Percentiles rank a stretch among this genome's conserved stretches.
Evolutionary conservation across 164 flowering plant genomes (phyloP).

Genomic region (Pachysandra terminalis): DNA sequence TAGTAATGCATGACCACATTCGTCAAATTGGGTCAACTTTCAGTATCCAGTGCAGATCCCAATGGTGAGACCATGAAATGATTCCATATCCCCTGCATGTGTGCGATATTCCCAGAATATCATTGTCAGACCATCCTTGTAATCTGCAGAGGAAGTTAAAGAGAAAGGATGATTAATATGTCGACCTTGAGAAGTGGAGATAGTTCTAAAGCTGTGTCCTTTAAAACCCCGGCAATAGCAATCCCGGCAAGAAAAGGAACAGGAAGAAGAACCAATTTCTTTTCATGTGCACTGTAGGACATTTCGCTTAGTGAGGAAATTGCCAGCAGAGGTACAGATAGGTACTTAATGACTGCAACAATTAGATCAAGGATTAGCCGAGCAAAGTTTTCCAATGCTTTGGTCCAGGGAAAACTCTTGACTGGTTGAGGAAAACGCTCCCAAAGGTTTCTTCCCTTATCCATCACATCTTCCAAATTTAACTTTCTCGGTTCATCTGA

Average conservation of each 20-base stretch:
- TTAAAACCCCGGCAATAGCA: conserved; percentile 57
- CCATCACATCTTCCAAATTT: conserved; percentile 35
- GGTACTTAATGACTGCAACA: conserved; percentile 49
- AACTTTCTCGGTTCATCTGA: conserved; percentile 48
- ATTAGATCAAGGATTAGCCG: conserved; percentile 57
- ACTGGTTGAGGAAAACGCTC: conserved; percentile 72
- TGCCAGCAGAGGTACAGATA: conserved; percentile 58
- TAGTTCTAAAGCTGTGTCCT: conserved; percentile 45
- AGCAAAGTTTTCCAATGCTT: conserved; percentile 47
- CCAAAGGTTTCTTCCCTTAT: conserved; percentile 46
- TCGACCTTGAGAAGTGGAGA: conserved; percentile 68
- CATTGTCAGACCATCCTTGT: no score
- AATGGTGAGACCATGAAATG: no score
- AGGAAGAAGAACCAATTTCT: conserved; percentile 58
- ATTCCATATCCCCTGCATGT: no score
- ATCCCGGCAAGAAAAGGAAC: conserved; percentile 61
- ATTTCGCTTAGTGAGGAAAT: conserved; percentile 78
- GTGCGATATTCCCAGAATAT: no score
- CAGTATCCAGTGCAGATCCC: no score
- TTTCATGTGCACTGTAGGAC: conserved; percentile 87
- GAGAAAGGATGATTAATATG: no score
- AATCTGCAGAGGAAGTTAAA: no score
- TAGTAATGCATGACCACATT: no score
- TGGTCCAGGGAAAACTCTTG: conserved; percentile 78
- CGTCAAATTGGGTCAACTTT: no score